phyloP scores from a whole-genome alignment of 148 eudicot species.

The Fallopia convolvulus region DNA sequence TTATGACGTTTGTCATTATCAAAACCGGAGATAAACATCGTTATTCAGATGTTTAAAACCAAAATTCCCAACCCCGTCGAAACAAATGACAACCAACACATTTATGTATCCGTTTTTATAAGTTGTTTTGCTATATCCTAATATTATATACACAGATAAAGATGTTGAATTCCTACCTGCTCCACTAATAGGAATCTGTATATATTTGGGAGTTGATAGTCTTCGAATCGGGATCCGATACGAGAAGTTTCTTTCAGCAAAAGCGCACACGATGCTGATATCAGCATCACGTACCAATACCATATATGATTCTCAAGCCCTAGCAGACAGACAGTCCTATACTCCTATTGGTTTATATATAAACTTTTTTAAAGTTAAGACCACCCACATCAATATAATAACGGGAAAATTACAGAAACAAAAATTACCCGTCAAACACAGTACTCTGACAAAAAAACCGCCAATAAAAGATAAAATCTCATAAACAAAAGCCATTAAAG shows the following conservation, averaged over 20 bases:
- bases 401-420: not conserved
- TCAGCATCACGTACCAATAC: not conserved
- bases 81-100: too few species aligned
- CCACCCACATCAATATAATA: not conserved
- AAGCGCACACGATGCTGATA: not conserved
- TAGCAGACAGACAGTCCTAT: not conserved
- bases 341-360: not conserved
- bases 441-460: not conserved
- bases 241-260: not conserved
- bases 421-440: not conserved
- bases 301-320: not conserved
- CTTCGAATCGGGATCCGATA: too few species aligned
- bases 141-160: too few species aligned
- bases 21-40: too few species aligned
- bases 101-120: too few species aligned
- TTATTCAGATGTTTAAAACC: too few species aligned
- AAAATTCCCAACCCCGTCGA: too few species aligned
- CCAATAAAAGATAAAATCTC: too few species aligned
- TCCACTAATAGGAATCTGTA: not conserved
- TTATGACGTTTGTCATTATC: too few species aligned
- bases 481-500: too few species aligned
- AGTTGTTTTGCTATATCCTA: too few species aligned
- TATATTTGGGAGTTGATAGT: not conserved
- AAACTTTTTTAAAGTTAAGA: not conserved
- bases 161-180: too few species aligned